These are phyloP conservation scores for Seiridium cupressi DNA, from an alignment of 2,329 filamentous ascomycete genomes.

Conservation along the genomic window DNA sequence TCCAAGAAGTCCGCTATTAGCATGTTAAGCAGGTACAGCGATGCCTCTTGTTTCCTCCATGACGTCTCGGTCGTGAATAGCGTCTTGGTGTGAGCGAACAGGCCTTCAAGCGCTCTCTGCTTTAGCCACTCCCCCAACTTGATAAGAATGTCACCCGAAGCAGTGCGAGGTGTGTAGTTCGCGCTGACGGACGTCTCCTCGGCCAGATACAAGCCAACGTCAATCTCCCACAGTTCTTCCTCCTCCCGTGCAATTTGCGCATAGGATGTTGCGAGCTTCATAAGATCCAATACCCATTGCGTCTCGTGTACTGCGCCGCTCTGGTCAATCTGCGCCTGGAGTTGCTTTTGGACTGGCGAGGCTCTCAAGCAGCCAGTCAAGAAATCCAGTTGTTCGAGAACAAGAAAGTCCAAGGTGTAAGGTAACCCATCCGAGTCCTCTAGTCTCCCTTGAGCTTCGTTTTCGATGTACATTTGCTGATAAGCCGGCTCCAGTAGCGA, in stretches of 20 bases:
- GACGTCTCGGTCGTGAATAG: slow-evolving; percentile 61
- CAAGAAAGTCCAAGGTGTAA: slow-evolving; percentile 89
- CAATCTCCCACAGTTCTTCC: slow-evolving; percentile 93
- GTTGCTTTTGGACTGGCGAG: slow-evolving; percentile 42
- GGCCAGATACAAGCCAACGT: slow-evolving; percentile 91
- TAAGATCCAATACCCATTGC: slow-evolving; percentile 82
- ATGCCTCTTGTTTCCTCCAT: slow-evolving; percentile 72
- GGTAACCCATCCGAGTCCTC: slow-evolving; percentile 91
- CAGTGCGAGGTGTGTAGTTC: slow-evolving; percentile 93
- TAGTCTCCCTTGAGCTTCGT: slow-evolving; percentile 81
- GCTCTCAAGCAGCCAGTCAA: slow-evolving; percentile 88
- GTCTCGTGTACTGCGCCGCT: slow-evolving; percentile 60
- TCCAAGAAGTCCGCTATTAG: slow-evolving; percentile 82
- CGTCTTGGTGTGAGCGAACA: slow-evolving; percentile 73
- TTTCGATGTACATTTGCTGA: slow-evolving; percentile 79
- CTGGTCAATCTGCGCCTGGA: slow-evolving; percentile 24
- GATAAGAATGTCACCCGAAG: slow-evolving; percentile 87
- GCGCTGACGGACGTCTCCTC: slow-evolving; percentile 94
- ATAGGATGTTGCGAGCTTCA: slow-evolving; percentile 82
- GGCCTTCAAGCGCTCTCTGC: slow-evolving; percentile 70
- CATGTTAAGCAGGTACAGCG: slow-evolving; percentile 82
- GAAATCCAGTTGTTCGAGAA: slow-evolving; percentile 92
- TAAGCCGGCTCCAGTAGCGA: slow-evolving; percentile 70
- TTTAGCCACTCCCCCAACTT: slow-evolving; percentile 91
- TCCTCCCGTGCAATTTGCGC: slow-evolving; percentile 90